Percentiles rank a stretch among this genome's conserved stretches.
Evolutionary conservation across 2,329 filamentous ascomycete species (phyloP).

Genomic region (Scedosporium aurantiacum): DNA sequence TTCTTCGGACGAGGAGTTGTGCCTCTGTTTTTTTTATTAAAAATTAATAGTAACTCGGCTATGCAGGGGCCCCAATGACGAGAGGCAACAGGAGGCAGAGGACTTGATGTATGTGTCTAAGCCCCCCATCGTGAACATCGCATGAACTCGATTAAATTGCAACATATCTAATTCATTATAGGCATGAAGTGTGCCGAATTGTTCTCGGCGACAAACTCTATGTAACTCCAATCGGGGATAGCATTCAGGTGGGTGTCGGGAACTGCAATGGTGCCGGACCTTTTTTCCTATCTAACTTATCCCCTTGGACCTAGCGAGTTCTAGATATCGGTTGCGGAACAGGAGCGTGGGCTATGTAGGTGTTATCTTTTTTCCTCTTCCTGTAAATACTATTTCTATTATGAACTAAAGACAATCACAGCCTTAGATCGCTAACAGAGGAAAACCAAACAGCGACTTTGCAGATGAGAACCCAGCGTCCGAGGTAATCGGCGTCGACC

Average conservation of each 20-base stretch:
- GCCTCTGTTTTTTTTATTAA: not conserved
- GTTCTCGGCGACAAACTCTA: slow-evolving; percentile 31
- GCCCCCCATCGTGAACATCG: not conserved
- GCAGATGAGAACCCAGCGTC: slow-evolving; percentile 31
- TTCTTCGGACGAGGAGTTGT: not conserved
- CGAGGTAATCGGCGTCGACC: slow-evolving; percentile 37
- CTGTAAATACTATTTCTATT: too few relatives aligned
- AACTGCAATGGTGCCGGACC: not conserved
- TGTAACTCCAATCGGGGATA: slow-evolving; percentile 27
- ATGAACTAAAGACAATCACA: too few relatives aligned
- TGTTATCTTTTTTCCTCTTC: too few relatives aligned
- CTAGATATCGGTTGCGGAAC: slow-evolving; percentile 51
- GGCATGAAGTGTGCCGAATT: slow-evolving; percentile 39
- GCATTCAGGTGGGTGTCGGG: not conserved
- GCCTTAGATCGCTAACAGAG: not conserved
- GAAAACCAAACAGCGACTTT: slow-evolving; percentile 20
- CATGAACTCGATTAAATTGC: too few relatives aligned
- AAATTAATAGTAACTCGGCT: too few relatives aligned
- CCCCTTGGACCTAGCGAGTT: slow-evolving; percentile 23
- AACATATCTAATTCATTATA: not conserved
- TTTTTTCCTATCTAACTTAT: not conserved
- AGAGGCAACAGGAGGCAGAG: slow-evolving; percentile 17
- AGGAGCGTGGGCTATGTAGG: slow-evolving; percentile 38
- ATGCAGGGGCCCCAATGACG: slow-evolving; percentile 17
- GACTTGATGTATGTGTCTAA: slow-evolving; percentile 14